Conservation (phyloP, 306 rosid species). For the Malus fusca region DNA sequence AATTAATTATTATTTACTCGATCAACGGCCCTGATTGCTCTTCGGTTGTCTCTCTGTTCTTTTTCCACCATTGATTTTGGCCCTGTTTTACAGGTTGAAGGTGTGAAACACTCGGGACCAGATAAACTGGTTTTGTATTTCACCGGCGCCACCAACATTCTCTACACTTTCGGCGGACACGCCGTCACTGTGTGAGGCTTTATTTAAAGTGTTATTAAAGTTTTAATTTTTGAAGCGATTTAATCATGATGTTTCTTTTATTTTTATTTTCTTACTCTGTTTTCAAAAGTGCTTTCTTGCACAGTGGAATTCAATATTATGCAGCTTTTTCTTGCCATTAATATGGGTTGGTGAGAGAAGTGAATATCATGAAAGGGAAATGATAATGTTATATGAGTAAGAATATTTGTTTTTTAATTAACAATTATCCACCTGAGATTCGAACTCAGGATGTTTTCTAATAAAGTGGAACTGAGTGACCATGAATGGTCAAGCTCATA, state of each 20-base stretch:
- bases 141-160: slow-evolving; percentile 95
- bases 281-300: not conserved
- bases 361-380: slow-evolving; percentile 26
- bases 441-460: not conserved
- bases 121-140: slow-evolving; percentile 67
- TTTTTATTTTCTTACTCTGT: not conserved
- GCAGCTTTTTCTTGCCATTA: slow-evolving; percentile 47
- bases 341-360: slow-evolving; percentile 26
- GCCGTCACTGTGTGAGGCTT: slow-evolving; percentile 86
- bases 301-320: slow-evolving; percentile 2
- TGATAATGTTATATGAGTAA: not conserved
- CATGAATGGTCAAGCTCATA: not conserved
- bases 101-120: slow-evolving; percentile 75
- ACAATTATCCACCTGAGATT: too few species aligned
- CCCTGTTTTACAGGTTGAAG: slow-evolving; percentile 44
- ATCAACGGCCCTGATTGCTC: not conserved
- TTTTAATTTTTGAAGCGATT: not conserved
- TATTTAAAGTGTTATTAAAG: not conserved
- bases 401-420: not conserved
- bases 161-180: slow-evolving; percentile 98
- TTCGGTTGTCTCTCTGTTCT: not conserved
- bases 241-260: slow-evolving; percentile 3
- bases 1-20: not conserved
- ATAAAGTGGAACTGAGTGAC: not conserved
- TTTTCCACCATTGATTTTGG: not conserved